These are phyloP conservation scores for Ceratobasidium theobromae DNA, from an alignment of 1,284 basidiomycete genomes.

Conservation along the genomic window DNA sequence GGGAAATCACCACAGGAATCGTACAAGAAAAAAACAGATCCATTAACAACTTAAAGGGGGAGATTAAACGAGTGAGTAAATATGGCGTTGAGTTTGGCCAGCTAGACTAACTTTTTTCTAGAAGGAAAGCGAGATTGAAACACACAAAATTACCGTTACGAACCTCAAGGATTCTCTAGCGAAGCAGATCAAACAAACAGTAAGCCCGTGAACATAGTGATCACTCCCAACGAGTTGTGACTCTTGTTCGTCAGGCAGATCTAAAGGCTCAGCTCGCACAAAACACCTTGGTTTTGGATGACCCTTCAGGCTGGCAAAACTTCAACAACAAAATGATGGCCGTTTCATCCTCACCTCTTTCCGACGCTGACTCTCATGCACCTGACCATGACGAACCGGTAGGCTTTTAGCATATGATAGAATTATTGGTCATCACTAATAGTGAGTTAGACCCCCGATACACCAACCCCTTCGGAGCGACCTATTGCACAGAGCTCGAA, in stretches of 20 bases:
- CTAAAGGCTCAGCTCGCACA: background rate
- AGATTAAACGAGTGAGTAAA: constrained; percentile 17
- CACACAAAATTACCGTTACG: background rate
- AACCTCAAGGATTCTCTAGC: constrained; percentile 1
- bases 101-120: background rate
- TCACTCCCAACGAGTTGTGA: background rate
- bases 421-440: background rate
- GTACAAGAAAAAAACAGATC: constrained; percentile 13
- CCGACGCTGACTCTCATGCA: background rate
- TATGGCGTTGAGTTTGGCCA: background rate
- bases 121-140: constrained; percentile 24
- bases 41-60: constrained; percentile 1
- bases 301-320: background rate
- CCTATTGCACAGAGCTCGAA: background rate
- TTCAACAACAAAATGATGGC: background rate
- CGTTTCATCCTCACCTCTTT: constrained; percentile 10
- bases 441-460: constrained; percentile 6
- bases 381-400: constrained; percentile 23
- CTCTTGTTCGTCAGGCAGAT: background rate
- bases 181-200: constrained; percentile 7
- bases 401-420: background rate
- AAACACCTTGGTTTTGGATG: background rate
- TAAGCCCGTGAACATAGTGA: background rate
- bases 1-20: background rate
- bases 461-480: too few relatives aligned